Conservation (phyloP, 768 basidiomycete species). For the Boletus rex-veris region DNA sequence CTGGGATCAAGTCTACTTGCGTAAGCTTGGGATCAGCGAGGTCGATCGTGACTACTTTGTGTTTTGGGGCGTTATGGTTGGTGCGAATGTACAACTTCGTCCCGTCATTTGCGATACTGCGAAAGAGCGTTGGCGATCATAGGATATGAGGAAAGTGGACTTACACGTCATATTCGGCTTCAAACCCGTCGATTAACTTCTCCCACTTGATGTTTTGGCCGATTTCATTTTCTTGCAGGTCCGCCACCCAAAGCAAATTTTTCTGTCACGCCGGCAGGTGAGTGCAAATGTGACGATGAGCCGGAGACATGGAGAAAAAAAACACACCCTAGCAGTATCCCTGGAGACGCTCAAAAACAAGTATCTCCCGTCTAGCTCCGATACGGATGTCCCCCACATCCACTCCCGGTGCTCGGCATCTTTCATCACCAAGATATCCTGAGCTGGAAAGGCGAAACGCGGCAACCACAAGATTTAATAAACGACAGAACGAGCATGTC, state of each 20-base stretch:
- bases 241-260: constrained; percentile 72
- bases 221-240: constrained; percentile 57
- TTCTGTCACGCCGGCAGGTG: constrained; percentile 42
- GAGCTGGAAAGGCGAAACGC: constrained; percentile 40
- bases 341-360: constrained; percentile 49
- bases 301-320: background rate
- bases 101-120: constrained; percentile 63
- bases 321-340: constrained; percentile 59
- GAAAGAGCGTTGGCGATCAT: constrained; percentile 1
- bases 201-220: constrained; percentile 67
- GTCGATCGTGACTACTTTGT: constrained; percentile 65
- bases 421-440: constrained; percentile 64
- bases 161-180: constrained; percentile 62
- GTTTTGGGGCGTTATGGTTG: constrained; percentile 60
- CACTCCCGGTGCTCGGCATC: constrained; percentile 62
- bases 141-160: constrained; percentile 20
- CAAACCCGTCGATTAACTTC: constrained; percentile 67
- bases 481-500: background rate
- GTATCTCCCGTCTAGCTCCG: constrained; percentile 64
- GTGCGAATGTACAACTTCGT: constrained; percentile 61
- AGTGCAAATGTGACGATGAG: background rate
- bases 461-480: background rate
- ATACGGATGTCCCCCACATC: constrained; percentile 55
- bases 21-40: constrained; percentile 46
- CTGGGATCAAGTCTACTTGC: constrained; percentile 62